phyloP scores from a whole-genome alignment of 2,329 filamentous ascomycete genomes.

The Ascochyta koolunga region DNA sequence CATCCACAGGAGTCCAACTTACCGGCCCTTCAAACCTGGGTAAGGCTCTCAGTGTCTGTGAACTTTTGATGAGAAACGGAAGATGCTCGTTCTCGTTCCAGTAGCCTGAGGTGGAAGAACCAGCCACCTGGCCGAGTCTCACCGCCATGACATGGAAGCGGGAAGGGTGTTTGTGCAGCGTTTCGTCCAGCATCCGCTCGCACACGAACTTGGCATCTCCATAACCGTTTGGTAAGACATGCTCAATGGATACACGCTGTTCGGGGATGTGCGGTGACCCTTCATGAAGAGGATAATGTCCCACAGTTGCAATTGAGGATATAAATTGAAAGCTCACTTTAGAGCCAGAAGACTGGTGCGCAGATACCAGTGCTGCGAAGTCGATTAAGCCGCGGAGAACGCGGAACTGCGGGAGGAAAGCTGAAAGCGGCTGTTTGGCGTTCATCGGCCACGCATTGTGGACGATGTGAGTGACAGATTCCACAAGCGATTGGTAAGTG shows the following conservation, averaged over 20 bases:
- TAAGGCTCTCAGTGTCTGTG: slow-evolving; percentile 53
- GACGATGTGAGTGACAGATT: slow-evolving; percentile 56
- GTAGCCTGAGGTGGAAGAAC: slow-evolving; percentile 56
- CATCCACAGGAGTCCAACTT: slow-evolving; percentile 56
- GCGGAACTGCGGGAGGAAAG: slow-evolving; percentile 59
- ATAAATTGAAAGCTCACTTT: slow-evolving; percentile 49
- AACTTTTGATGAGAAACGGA: slow-evolving; percentile 57
- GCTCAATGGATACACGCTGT: slow-evolving; percentile 46
- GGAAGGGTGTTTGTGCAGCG: slow-evolving; percentile 52
- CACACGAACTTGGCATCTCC: slow-evolving; percentile 60
- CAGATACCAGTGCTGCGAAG: slow-evolving; percentile 47
- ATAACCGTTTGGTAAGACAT: slow-evolving; percentile 57
- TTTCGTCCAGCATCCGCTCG: slow-evolving; percentile 58
- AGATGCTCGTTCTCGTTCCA: slow-evolving; percentile 64
- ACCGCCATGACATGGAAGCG: slow-evolving; percentile 54
- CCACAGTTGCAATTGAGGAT: slow-evolving; percentile 52
- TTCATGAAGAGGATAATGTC: slow-evolving; percentile 30
- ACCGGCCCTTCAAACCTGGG: slow-evolving; percentile 33
- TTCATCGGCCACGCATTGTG: slow-evolving; percentile 65
- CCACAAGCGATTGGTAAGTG: slow-evolving; percentile 48
- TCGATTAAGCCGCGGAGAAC: slow-evolving; percentile 59
- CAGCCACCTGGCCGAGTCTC: slow-evolving; percentile 61
- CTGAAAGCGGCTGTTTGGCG: slow-evolving; percentile 57
- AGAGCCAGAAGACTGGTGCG: slow-evolving; percentile 1
- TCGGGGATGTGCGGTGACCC: slow-evolving; percentile 50